A percentile compares a stretch with the other conserved stretches of the same genome.
Evolutionary conservation across 2,329 filamentous ascomycete genomes (phyloP).

Genomic region (Penicillium sp.): DNA sequence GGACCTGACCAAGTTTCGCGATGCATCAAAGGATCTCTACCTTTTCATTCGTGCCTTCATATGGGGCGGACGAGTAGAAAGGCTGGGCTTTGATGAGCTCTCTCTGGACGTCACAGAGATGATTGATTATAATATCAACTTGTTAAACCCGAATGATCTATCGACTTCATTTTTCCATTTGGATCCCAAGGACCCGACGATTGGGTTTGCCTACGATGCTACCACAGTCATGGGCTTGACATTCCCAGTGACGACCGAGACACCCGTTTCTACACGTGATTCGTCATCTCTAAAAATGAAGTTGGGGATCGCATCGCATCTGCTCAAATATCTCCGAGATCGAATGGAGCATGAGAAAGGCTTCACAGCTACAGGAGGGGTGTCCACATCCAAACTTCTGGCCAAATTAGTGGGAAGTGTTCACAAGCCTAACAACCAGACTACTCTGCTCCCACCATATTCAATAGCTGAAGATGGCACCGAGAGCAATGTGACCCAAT

Average conservation of each 20-base stretch:
- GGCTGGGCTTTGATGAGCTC: conserved; percentile 84
- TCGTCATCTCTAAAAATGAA: conserved; percentile 52
- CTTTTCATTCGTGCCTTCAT: conserved; percentile 69
- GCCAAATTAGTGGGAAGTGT: conserved; percentile 81
- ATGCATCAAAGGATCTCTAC: conserved; percentile 81
- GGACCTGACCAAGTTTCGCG: conserved; percentile 79
- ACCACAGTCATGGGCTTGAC: conserved; percentile 65
- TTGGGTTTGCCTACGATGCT: conserved; percentile 80
- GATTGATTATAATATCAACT: conserved; percentile 73
- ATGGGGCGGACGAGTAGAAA: conserved; percentile 77
- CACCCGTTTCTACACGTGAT: conserved; percentile 18
- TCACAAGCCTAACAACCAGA: conserved; percentile 87
- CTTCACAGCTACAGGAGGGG: conserved; percentile 84
- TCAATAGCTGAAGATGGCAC: conserved; percentile 27
- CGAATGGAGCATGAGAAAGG: conserved; percentile 73
- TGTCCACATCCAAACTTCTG: conserved; percentile 83
- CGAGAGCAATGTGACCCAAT: conserved; percentile 59
- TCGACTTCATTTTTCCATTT: conserved; percentile 76
- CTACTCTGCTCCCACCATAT: conserved; percentile 71
- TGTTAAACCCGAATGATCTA: conserved; percentile 68
- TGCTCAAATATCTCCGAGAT: conserved; percentile 72
- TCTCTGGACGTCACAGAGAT: conserved; percentile 84
- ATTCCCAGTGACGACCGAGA: conserved; percentile 44
- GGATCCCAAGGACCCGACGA: conserved; percentile 68
- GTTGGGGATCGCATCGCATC: conserved; percentile 75